Conservation (phyloP, 129 eudicot species). For the Glebionis coronaria region DNA sequence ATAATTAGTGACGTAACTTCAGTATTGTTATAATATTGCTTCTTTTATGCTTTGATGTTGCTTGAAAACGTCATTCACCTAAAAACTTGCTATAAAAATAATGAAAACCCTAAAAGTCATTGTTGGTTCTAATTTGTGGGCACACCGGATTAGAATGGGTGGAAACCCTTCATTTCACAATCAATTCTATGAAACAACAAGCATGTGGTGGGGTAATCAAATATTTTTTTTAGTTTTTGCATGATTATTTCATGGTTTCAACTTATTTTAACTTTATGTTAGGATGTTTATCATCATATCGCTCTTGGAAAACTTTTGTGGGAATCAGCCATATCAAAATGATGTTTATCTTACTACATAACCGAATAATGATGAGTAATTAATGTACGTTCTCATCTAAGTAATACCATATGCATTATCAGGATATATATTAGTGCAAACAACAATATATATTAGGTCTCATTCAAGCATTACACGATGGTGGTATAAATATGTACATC, state of each 20-base stretch:
- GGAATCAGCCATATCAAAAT: no score
- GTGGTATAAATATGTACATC: no score
- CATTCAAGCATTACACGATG: no score
- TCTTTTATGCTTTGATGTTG: background rate
- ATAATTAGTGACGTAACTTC: constrained; percentile 2
- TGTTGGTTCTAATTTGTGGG: constrained; percentile 17
- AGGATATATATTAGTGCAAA: no score
- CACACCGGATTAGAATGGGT: constrained; percentile 1
- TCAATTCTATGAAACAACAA: constrained; percentile 20
- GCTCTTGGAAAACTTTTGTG: no score
- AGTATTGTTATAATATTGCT: background rate
- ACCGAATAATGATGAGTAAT: no score
- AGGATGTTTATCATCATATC: no score
- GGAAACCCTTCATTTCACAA: constrained; percentile 11
- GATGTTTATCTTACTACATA: no score
- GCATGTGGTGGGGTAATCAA: constrained; percentile 17
- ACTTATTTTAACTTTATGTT: background rate
- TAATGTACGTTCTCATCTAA: no score
- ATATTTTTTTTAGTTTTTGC: background rate
- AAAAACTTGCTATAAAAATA: constrained; percentile 7
- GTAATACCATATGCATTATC: no score
- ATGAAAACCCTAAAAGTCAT: constrained; percentile 2
- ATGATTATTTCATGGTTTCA: background rate
- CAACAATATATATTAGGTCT: no score
- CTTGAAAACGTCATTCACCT: background rate